Percentiles rank a stretch among this genome's conserved stretches.
phyloP scores from a whole-genome alignment of 108 stramenopile species.

The Skeletonema potamos region DNA sequence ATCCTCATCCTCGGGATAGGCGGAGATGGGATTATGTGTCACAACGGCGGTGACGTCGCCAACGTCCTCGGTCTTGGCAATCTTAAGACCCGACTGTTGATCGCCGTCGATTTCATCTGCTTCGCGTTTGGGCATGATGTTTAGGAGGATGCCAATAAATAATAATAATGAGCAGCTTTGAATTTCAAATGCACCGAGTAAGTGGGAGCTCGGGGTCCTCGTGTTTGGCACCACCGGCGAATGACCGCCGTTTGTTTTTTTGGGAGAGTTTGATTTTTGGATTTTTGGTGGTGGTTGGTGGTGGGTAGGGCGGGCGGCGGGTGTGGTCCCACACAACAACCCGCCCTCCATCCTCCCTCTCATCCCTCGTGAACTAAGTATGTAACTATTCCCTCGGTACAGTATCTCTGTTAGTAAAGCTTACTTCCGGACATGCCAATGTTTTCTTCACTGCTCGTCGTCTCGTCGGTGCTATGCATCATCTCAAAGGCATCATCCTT shows the following conservation, averaged over 20 bases:
- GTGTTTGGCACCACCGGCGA: no score
- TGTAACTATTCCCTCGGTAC: no score
- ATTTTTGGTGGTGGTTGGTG: neutral
- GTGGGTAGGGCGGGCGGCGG: no score
- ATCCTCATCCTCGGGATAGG: neutral
- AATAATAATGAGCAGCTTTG: no score
- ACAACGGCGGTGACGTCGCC: neutral
- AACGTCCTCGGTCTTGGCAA: neutral
- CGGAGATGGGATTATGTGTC: slow-evolving; percentile 1
- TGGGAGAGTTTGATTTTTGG: neutral
- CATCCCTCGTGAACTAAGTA: no score
- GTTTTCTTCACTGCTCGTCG: neutral
- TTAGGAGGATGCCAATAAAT: no score
- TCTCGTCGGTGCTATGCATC: neutral
- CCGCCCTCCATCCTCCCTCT: no score
- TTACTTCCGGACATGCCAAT: no score
- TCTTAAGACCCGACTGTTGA: neutral
- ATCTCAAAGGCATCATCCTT: neutral
- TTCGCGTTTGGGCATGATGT: neutral
- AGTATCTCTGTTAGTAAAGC: no score
- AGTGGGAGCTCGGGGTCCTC: neutral
- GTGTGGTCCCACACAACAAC: no score
- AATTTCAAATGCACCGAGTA: neutral
- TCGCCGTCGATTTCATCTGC: neutral
- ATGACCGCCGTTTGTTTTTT: neutral